Conservation (phyloP, 805 yeast species). For the Nakazawaea holstii region DNA sequence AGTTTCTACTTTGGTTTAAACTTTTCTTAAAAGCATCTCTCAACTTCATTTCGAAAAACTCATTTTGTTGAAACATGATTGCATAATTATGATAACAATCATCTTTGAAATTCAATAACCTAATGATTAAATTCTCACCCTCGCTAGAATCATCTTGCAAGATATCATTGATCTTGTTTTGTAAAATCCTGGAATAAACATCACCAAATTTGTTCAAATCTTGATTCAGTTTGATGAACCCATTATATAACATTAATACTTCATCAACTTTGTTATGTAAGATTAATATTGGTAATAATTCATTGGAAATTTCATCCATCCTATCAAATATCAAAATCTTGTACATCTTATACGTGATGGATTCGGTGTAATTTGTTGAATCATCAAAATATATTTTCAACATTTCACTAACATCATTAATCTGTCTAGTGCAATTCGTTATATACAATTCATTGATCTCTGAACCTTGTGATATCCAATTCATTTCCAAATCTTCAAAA, state of each 20-base stretch:
- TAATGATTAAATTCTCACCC: conserved; percentile 4
- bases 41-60: conserved; percentile 26
- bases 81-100: conserved; percentile 13
- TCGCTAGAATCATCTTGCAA: conserved; percentile 4
- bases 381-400: conserved; percentile 15
- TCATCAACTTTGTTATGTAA: conserved; percentile 13
- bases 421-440: not conserved
- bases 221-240: not conserved
- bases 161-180: conserved; percentile 6
- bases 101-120: conserved; percentile 15
- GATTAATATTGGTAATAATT: conserved; percentile 19
- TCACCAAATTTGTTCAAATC: not conserved
- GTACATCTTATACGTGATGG: conserved; percentile 19
- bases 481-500: conserved; percentile 17
- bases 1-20: conserved; percentile 21
- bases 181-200: not conserved
- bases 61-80: conserved; percentile 15
- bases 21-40: conserved; percentile 23
- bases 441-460: not conserved
- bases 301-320: conserved; percentile 18
- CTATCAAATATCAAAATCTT: conserved; percentile 29
- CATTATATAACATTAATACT: conserved; percentile 14
- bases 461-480: not conserved
- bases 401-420: not conserved
- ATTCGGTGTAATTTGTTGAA: conserved; percentile 16